A percentile compares a stretch with the other conserved stretches of the same genome.
These are phyloP conservation scores for Hapsidospora chrysogenum DNA, from an alignment of 495 filamentous ascomycete genomes.

Conservation along the genomic window DNA sequence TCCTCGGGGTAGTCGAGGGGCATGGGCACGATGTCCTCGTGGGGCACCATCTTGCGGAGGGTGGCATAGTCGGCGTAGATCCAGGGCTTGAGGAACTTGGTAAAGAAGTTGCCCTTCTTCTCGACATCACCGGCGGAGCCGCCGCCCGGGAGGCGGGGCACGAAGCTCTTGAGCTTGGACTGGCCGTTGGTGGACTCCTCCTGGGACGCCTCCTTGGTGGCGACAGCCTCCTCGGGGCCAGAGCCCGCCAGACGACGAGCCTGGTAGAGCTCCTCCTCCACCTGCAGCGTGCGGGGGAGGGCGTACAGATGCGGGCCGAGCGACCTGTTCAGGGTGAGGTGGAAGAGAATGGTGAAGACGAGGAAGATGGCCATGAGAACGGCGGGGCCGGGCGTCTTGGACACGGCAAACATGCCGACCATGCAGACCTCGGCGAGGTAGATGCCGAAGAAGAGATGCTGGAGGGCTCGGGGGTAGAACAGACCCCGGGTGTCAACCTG, in stretches of 20 bases:
- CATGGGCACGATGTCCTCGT: slow-evolving; percentile 15
- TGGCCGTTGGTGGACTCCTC: slow-evolving; percentile 10
- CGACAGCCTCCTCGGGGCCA: slow-evolving; percentile 12
- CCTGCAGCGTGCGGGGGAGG: slow-evolving; percentile 46
- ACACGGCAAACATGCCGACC: slow-evolving; percentile 77
- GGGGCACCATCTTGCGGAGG: slow-evolving; percentile 55
- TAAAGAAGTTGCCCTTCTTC: slow-evolving; percentile 31
- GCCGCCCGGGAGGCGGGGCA: slow-evolving; percentile 6
- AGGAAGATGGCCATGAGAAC: slow-evolving; percentile 73
- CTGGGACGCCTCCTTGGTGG: slow-evolving; percentile 10
- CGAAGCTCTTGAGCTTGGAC: slow-evolving; percentile 2
- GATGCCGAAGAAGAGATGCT: slow-evolving; percentile 77
- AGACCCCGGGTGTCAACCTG: slow-evolving; percentile 81
- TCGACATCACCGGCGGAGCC: slow-evolving; percentile 7
- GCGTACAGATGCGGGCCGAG: slow-evolving; percentile 68
- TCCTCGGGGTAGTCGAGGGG: slow-evolving; percentile 37
- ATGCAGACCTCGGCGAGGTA: slow-evolving; percentile 76
- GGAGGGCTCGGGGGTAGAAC: slow-evolving; percentile 73
- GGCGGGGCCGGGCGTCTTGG: slow-evolving; percentile 53
- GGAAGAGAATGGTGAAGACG: slow-evolving; percentile 66
- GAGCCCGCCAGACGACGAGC: not conserved
- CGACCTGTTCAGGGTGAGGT: slow-evolving; percentile 62
- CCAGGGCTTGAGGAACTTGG: slow-evolving; percentile 66
- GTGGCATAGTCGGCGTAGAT: slow-evolving; percentile 53
- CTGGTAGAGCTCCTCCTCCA: slow-evolving; percentile 39